Conservation (phyloP, 345 rosid species). For the Salix udensis region DNA sequence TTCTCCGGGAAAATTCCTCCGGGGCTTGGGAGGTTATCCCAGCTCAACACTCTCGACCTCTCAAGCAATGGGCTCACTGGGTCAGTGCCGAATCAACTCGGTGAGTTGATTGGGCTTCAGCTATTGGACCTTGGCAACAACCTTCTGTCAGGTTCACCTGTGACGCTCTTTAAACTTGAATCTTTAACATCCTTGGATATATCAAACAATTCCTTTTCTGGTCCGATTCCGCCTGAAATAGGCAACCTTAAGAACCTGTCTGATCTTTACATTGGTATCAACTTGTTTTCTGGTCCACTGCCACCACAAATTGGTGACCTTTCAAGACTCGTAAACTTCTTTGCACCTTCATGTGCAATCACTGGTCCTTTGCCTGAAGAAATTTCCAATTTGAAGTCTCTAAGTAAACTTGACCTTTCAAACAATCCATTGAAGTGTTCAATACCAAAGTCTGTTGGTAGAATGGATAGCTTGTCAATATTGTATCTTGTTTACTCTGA, state of each 20-base stretch:
- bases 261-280: constrained; percentile 66
- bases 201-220: constrained; percentile 68
- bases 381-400: constrained; percentile 39
- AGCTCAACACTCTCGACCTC: constrained; percentile 56
- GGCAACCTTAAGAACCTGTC: constrained; percentile 55
- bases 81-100: constrained; percentile 42
- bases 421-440: constrained; percentile 69
- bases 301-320: constrained; percentile 72
- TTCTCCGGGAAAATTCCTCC: constrained; percentile 55
- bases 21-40: constrained; percentile 40
- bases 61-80: constrained; percentile 58
- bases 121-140: constrained; percentile 66
- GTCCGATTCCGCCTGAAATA: constrained; percentile 52
- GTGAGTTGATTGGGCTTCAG: constrained; percentile 41
- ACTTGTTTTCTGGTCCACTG: constrained; percentile 56
- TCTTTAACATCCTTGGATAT: constrained; percentile 56
- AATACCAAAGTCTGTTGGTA: constrained; percentile 56
- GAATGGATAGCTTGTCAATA: constrained; percentile 44
- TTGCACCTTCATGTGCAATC: constrained; percentile 51
- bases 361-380: constrained; percentile 72
- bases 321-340: constrained; percentile 47
- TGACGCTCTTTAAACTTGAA: constrained; percentile 39
- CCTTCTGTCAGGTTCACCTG: constrained; percentile 57
- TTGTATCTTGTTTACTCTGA: constrained; percentile 56
- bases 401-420: constrained; percentile 70